Evolutionary conservation across 192 early-diverging fungal species (phyloP).

Genomic region (Glomus cerebriforme): DNA sequence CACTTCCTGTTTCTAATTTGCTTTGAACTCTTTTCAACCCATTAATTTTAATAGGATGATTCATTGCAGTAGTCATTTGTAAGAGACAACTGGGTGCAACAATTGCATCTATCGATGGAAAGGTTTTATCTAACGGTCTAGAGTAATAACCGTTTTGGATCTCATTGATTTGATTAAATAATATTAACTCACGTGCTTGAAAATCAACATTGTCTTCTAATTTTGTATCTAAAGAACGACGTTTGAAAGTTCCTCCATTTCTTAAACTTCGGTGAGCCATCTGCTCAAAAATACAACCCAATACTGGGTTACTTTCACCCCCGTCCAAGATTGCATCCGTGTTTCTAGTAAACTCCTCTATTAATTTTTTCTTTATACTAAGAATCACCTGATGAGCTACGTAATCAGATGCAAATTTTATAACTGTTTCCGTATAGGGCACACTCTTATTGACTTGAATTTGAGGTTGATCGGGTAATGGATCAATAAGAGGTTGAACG

Average conservation of each 20-base stretch:
- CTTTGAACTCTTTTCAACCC: constrained; percentile 20
- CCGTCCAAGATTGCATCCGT: background rate
- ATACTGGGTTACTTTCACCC: background rate
- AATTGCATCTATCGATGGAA: constrained; percentile 20
- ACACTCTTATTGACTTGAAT: background rate
- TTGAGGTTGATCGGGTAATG: no score
- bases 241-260: background rate
- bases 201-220: background rate
- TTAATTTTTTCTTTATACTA: background rate
- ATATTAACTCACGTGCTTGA: background rate
- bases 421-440: background rate
- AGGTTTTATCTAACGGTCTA: background rate
- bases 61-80: background rate
- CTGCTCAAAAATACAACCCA: background rate
- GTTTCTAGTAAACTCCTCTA: no score
- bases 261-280: constrained; percentile 19
- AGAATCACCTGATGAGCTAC: background rate
- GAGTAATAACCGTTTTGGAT: background rate
- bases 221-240: constrained; percentile 3
- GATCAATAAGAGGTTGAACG: no score
- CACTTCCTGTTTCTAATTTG: background rate
- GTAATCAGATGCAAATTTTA: constrained; percentile 14
- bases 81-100: constrained; percentile 4
- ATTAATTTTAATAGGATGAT: constrained; percentile 20
- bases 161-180: constrained; percentile 2